These are phyloP conservation scores for Xylaria sp. DNA, from an alignment of 2,329 filamentous ascomycete species.

Conservation along the genomic window DNA sequence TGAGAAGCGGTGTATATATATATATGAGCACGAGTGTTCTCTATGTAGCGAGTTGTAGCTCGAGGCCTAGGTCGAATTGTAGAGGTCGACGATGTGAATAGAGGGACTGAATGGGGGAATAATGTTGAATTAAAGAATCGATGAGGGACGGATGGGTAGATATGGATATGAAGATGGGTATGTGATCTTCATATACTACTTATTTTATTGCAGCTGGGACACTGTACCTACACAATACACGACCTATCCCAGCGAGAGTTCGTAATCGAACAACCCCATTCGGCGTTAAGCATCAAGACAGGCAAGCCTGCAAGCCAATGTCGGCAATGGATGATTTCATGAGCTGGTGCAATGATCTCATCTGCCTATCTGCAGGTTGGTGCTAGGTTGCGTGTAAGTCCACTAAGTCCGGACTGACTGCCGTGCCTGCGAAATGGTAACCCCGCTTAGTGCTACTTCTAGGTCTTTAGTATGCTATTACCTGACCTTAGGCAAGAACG, in stretches of 20 bases:
- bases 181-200: not conserved
- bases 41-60: not conserved
- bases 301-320: not conserved
- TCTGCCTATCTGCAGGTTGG: too few relatives aligned
- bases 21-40: not conserved
- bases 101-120: not conserved
- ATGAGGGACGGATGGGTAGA: not conserved
- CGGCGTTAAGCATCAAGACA: not conserved
- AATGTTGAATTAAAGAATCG: not conserved
- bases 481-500: too few relatives aligned
- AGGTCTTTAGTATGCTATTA: too few relatives aligned
- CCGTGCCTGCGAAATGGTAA: too few relatives aligned
- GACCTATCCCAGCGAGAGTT: not conserved
- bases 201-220: not conserved
- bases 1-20: not conserved
- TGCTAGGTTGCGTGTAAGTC: too few relatives aligned
- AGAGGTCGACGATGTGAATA: not conserved
- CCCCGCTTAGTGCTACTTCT: too few relatives aligned
- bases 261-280: not conserved
- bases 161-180: not conserved
- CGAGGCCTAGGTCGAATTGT: not conserved
- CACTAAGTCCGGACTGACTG: too few relatives aligned
- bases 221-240: too few relatives aligned
- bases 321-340: not conserved
- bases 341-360: slow-evolving; percentile 1